These are phyloP conservation scores for Dipodascus albidus DNA, from an alignment of 805 yeast species.

Conservation along the genomic window DNA sequence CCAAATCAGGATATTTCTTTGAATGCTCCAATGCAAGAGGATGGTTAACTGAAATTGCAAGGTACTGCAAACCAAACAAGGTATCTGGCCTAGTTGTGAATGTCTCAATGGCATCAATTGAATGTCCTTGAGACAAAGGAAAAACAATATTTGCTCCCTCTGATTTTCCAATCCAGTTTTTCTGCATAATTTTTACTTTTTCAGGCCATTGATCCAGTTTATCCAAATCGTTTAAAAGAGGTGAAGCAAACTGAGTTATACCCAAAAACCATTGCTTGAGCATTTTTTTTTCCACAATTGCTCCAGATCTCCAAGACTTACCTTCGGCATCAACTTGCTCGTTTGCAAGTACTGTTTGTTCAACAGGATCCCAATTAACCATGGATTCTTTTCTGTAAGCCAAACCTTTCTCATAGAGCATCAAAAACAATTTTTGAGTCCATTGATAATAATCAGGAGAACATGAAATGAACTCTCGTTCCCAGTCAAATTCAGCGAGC, in stretches of 20 bases:
- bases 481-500: conserved; percentile 91
- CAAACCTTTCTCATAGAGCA: conserved; percentile 60
- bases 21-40: conserved; percentile 38
- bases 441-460: conserved; percentile 80
- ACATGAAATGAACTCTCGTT: conserved; percentile 77
- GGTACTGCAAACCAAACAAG: conserved; percentile 64
- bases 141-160: conserved; percentile 65
- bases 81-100: conserved; percentile 93
- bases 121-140: conserved; percentile 15
- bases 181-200: conserved; percentile 83
- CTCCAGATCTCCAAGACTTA: conserved; percentile 95
- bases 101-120: conserved; percentile 31
- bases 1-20: conserved; percentile 30
- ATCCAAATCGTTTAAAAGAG: conserved; percentile 52
- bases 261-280: conserved; percentile 91
- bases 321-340: conserved; percentile 94
- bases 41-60: conserved; percentile 70
- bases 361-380: conserved; percentile 97
- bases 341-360: conserved; percentile 86
- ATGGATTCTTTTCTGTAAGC: conserved; percentile 82
- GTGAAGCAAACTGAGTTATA: conserved; percentile 71
- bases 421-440: conserved; percentile 78
- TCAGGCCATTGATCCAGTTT: conserved; percentile 70
- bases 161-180: conserved; percentile 88
- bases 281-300: conserved; percentile 70